Base-by-base conservation (phyloP, 2,329 filamentous ascomycete genomes). In the Pyrenochaeta sp. region DNA sequence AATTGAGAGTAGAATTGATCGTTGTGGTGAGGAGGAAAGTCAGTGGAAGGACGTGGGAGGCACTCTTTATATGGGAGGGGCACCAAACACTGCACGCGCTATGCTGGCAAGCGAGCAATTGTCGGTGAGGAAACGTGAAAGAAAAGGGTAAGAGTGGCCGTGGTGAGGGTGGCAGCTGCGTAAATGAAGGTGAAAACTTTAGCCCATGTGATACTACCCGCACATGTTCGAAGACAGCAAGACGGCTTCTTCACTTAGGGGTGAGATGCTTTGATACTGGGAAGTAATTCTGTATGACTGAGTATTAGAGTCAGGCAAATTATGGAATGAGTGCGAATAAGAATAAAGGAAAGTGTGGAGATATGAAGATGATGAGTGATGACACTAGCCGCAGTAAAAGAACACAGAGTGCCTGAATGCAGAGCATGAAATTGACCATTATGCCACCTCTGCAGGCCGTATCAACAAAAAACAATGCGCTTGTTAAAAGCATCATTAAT, bases 11-110 rank as follows among this genome's bases (percentile, higher is more conserved):
- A 39, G 39, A 39, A 39, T 43, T 29, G 42, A 20, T 39, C 36
- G 50, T 51, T 35, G 52, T 57, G 31, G 59, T 63, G 57, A 59
- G 49, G 52, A 61, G 56, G 49, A 54, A 49, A 54, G 57, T 53
- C 27, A 15, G 35, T 43, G 39, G 47, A 37, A 56, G 35, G 46
- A 20, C 33, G 54, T 48, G 27, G 36, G 41, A 35, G 43, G 33
- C 21, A 27, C 42, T 35, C 45, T 29, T 63, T 68, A 66, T 68
- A 65, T 61, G 46, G 37, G 15, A 2, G 10, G 31, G 2, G 2
- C 29, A 4, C 11, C 20, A 49, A 21, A 43, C n/a, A 32, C 44
- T 35, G 9, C 6, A 10, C 20, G 29, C 45, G 49, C 54, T 49
- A 56, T 30, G 11, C 20, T 15, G 33, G 6, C 11, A 43, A 35